Conservation (phyloP, 2,329 filamentous ascomycete genomes). For the Claviceps maximensis region DNA sequence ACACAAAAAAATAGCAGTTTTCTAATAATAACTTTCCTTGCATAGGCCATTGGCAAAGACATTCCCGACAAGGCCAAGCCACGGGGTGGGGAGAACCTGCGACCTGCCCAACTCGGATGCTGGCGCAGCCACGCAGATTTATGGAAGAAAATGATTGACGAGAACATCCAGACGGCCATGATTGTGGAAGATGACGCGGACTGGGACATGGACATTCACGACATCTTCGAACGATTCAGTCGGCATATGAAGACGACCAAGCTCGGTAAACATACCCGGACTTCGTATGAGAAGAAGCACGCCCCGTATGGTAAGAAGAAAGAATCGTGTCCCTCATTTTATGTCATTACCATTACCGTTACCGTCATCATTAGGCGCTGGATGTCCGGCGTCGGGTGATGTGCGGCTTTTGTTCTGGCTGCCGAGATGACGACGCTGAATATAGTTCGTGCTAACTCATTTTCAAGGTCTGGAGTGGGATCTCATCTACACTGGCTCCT, state of each 20-base stretch:
- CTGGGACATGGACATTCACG: conserved; percentile 1
- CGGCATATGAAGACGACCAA: not conserved
- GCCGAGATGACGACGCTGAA: too few relatives aligned
- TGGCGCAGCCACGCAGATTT: conserved; percentile 1
- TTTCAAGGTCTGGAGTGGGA: conserved; percentile 1
- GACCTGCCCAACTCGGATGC: not conserved
- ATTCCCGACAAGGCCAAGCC: not conserved
- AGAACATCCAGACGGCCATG: conserved; percentile 1
- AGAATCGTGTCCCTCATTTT: not conserved
- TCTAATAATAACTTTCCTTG: too few relatives aligned
- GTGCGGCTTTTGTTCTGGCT: too few relatives aligned
- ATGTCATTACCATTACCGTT: not conserved
- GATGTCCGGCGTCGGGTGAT: not conserved
- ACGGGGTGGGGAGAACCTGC: not conserved
- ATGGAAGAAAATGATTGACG: not conserved
- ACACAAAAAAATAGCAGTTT: too few relatives aligned
- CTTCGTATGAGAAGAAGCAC: not conserved
- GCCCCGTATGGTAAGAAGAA: not conserved
- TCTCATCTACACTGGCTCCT: not conserved
- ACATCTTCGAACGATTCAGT: not conserved
- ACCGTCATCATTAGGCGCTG: not conserved
- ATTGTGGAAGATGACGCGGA: conserved; percentile 3
- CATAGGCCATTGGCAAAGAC: not conserved
- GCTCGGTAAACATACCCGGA: not conserved
- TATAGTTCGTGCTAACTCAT: too few relatives aligned